phyloP scores from a whole-genome alignment of 306 rosid species.

The Lotus japonicus region DNA sequence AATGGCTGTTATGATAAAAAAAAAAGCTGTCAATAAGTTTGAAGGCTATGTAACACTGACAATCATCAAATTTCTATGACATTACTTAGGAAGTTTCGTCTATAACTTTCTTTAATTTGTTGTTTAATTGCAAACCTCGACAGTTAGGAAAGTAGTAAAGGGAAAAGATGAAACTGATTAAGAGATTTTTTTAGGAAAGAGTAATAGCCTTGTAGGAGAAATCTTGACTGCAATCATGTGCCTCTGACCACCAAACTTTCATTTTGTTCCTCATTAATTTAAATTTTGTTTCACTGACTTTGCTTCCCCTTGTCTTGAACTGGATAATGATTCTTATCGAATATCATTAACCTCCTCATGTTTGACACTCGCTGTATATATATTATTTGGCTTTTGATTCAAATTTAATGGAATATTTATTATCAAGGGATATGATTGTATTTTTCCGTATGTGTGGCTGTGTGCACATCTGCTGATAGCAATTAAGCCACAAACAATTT shows the following conservation, averaged over 20 bases:
- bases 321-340: constrained; percentile 4
- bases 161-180: background rate
- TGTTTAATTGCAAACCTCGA: background rate
- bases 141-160: background rate
- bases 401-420: background rate
- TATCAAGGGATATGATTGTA: background rate
- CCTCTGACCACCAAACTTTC: background rate
- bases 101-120: background rate
- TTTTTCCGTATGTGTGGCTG: background rate
- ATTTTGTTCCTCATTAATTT: constrained; percentile 4
- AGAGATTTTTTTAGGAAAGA: background rate
- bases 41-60: background rate
- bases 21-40: background rate
- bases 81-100: background rate
- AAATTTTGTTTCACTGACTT: constrained; percentile 1
- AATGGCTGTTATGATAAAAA: background rate
- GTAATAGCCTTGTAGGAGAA: background rate
- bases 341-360: background rate
- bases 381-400: background rate
- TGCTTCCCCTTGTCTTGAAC: background rate
- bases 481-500: background rate
- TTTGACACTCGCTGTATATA: background rate
- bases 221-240: background rate
- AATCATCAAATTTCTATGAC: background rate
- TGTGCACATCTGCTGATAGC: background rate